phyloP scores from a whole-genome alignment of 23 red algal species.

The Agarophyton chilense region DNA sequence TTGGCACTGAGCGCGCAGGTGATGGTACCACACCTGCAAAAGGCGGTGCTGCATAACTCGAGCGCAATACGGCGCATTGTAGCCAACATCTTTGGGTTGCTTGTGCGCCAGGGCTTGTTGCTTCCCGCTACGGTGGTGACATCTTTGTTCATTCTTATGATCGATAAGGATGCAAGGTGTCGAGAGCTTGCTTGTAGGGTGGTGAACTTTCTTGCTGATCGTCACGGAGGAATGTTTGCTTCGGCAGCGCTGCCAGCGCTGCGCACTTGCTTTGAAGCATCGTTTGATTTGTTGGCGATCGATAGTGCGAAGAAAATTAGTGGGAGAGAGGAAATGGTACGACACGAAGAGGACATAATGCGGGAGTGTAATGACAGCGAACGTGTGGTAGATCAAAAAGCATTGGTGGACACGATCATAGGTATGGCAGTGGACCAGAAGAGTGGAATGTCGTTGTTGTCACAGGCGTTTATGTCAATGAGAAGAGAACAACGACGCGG shows the following conservation, averaged over 20 bases:
- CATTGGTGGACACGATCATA: background rate
- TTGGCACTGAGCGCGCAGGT: constrained; percentile 60
- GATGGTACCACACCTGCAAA: constrained; percentile 45
- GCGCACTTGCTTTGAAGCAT: constrained; percentile 37
- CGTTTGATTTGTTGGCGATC: constrained; percentile 11
- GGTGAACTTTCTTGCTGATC: constrained; percentile 49
- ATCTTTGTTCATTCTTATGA: constrained; percentile 28
- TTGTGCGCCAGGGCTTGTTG: constrained; percentile 58
- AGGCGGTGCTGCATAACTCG: background rate
- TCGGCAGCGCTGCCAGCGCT: constrained; percentile 54
- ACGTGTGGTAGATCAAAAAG: background rate
- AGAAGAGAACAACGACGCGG: constrained; percentile 53
- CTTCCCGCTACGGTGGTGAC: constrained; percentile 59
- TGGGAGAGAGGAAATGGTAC: background rate
- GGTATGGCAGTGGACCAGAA: constrained; percentile 31
- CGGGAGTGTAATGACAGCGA: background rate
- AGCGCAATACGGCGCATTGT: constrained; percentile 19
- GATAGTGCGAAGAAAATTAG: background rate
- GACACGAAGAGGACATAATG: background rate
- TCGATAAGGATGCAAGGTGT: constrained; percentile 51
- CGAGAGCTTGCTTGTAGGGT: constrained; percentile 57
- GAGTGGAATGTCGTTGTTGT: constrained; percentile 59
- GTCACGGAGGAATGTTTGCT: constrained; percentile 59
- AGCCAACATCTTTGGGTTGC: constrained; percentile 43
- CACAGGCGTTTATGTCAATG: constrained; percentile 48